Percentiles rank a stretch among this genome's conserved stretches.
phyloP scores from a whole-genome alignment of 1,284 basidiomycete species.

The Cerrena zonata region DNA sequence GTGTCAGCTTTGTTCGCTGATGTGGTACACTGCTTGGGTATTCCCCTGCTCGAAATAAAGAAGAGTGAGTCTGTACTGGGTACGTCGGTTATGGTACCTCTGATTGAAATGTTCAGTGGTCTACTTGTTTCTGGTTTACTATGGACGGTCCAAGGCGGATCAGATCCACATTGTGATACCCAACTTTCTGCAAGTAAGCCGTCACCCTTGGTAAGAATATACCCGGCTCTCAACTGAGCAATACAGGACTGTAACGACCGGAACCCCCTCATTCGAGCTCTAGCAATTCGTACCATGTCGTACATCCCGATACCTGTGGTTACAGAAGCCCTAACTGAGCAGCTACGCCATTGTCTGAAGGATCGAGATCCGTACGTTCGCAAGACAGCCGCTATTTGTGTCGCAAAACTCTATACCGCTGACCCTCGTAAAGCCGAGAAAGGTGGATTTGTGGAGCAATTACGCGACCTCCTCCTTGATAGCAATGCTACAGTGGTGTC shows the following conservation, averaged over 20 bases:
- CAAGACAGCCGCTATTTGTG: constrained; percentile 91
- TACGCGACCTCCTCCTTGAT: constrained; percentile 87
- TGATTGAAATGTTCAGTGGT: constrained; percentile 60
- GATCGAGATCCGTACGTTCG: constrained; percentile 93
- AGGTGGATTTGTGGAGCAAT: constrained; percentile 77
- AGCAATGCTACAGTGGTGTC: constrained; percentile 90
- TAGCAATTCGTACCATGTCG: constrained; percentile 94
- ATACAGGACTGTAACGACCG: constrained; percentile 83
- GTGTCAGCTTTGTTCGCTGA: constrained; percentile 92
- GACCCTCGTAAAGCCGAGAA: constrained; percentile 82
- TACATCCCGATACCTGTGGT: constrained; percentile 86
- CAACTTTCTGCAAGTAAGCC: constrained; percentile 74
- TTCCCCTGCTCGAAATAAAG: constrained; percentile 92
- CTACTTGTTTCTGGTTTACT: constrained; percentile 89
- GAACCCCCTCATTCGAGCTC: constrained; percentile 86
- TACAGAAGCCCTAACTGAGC: constrained; percentile 75
- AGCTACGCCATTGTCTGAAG: constrained; percentile 80
- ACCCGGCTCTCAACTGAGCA: background rate
- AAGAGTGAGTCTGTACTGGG: constrained; percentile 66
- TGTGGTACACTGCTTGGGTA: constrained; percentile 83
- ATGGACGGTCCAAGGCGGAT: constrained; percentile 83
- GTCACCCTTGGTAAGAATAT: background rate
- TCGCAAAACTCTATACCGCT: constrained; percentile 84
- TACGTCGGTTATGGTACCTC: constrained; percentile 4
- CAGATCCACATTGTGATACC: constrained; percentile 85